These are phyloP conservation scores for Xylariaceae sp. DNA, from an alignment of 2,329 filamentous ascomycete species.

Conservation along the genomic window DNA sequence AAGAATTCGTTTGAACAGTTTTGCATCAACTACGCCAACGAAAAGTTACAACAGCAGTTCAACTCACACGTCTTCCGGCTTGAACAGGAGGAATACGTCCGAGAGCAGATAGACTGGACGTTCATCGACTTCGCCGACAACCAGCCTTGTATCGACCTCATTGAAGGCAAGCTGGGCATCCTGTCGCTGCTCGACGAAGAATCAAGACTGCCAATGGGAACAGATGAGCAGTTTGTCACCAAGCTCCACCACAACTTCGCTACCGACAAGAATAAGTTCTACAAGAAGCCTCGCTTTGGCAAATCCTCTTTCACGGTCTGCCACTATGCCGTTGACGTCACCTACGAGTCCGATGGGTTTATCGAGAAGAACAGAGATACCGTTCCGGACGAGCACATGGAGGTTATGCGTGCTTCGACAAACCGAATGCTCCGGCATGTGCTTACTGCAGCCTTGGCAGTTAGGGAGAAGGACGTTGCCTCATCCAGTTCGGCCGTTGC, in stretches of 20 bases:
- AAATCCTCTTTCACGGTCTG: slow-evolving; percentile 97
- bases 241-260: slow-evolving; percentile 94
- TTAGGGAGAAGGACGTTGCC: slow-evolving; percentile 80
- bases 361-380: slow-evolving; percentile 99
- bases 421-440: slow-evolving; percentile 83
- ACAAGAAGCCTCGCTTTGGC: slow-evolving; percentile 96
- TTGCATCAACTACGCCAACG: slow-evolving; percentile 99
- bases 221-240: slow-evolving; percentile 91
- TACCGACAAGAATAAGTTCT: slow-evolving; percentile 87
- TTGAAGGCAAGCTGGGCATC: slow-evolving; percentile 93
- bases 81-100: slow-evolving; percentile 94
- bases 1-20: slow-evolving; percentile 99
- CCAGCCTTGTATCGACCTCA: slow-evolving; percentile 96
- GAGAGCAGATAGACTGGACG: slow-evolving; percentile 96
- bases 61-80: slow-evolving; percentile 99
- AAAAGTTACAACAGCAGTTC: slow-evolving; percentile 98
- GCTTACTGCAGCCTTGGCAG: slow-evolving; percentile 73
- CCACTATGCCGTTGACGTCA: slow-evolving; percentile 96
- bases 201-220: slow-evolving; percentile 92
- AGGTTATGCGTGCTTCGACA: slow-evolving; percentile 73
- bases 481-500: slow-evolving; percentile 61
- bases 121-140: slow-evolving; percentile 99
- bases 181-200: slow-evolving; percentile 91
- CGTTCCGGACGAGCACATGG: slow-evolving; percentile 96
- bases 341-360: slow-evolving; percentile 97